Evolutionary conservation across 169 alveolate species (phyloP).

Genomic region (Perkinsus chesapeaki): DNA sequence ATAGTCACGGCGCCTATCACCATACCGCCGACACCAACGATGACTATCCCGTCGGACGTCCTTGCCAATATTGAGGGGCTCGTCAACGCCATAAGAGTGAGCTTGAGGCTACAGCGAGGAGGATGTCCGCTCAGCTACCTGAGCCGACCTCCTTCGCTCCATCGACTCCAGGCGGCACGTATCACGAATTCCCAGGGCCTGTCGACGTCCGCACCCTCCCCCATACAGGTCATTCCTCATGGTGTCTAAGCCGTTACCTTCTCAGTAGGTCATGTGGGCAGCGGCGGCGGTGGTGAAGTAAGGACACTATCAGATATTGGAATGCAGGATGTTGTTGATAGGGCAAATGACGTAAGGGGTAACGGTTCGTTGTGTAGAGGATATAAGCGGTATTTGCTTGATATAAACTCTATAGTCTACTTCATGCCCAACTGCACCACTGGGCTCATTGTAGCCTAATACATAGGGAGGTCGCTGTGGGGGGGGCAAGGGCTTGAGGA

Average conservation of each 20-base stretch:
- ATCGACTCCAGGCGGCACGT: not conserved
- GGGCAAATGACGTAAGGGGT: not conserved
- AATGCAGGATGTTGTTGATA: not conserved
- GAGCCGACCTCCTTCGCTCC: not conserved
- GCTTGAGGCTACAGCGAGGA: not conserved
- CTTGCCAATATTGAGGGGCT: not conserved
- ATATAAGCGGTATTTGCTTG: too few relatives aligned
- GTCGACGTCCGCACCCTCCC: not conserved
- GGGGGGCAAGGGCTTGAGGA: too few relatives aligned
- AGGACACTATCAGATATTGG: not conserved
- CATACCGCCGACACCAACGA: not conserved
- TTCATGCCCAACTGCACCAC: too few relatives aligned
- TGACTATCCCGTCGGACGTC: not conserved
- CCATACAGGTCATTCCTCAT: not conserved
- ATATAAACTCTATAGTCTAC: too few relatives aligned
- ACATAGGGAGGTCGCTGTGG: too few relatives aligned
- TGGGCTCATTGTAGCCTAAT: too few relatives aligned
- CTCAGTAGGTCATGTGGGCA: not conserved
- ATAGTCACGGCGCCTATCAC: not conserved
- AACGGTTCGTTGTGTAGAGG: too few relatives aligned
- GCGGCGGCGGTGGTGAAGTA: not conserved
- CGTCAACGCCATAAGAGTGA: not conserved
- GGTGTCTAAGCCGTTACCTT: not conserved
- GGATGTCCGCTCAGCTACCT: not conserved
- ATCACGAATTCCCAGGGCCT: not conserved